phyloP scores from a whole-genome alignment of 1,284 basidiomycete species.

The Pseudozyma hubeiensis region DNA sequence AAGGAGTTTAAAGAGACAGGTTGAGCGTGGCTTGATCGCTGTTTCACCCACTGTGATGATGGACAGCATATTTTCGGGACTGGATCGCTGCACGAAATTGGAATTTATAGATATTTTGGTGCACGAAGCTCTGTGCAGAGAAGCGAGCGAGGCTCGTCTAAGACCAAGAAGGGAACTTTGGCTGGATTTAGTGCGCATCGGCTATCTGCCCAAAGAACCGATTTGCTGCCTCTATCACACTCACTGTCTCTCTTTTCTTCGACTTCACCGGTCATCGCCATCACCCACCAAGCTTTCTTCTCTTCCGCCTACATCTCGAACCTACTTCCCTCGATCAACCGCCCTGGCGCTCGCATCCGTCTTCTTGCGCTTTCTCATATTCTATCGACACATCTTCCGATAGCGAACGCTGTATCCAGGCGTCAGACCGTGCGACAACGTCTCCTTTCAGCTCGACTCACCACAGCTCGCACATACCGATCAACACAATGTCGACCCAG shows the following conservation, averaged over 20 bases:
- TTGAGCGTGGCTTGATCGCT: too few species aligned
- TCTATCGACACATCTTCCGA: too few species aligned
- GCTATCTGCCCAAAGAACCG: slow-evolving; percentile 4
- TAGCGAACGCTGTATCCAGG: too few species aligned
- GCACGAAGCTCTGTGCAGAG: neutral
- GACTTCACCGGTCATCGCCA: neutral
- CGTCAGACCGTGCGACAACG: neutral
- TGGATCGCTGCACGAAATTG: neutral
- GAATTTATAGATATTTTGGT: too few species aligned
- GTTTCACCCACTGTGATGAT: too few species aligned
- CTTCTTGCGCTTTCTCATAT: neutral
- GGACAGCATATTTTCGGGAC: too few species aligned
- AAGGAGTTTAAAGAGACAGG: too few species aligned
- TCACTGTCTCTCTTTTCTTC: neutral
- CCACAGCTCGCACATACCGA: neutral
- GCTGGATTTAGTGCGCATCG: slow-evolving; percentile 3
- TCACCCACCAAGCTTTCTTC: neutral
- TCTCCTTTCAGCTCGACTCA: neutral
- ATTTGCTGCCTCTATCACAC: neutral
- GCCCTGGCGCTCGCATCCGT: neutral
- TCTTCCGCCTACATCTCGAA: slow-evolving; percentile 1
- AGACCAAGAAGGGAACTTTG: neutral
- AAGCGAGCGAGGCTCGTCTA: slow-evolving; percentile 1
- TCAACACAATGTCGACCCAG: slow-evolving; percentile 86
- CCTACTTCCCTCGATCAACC: neutral